Conservation (phyloP, 1,139 yeast genomes). For the Scheffersomyces insectosa region DNA sequence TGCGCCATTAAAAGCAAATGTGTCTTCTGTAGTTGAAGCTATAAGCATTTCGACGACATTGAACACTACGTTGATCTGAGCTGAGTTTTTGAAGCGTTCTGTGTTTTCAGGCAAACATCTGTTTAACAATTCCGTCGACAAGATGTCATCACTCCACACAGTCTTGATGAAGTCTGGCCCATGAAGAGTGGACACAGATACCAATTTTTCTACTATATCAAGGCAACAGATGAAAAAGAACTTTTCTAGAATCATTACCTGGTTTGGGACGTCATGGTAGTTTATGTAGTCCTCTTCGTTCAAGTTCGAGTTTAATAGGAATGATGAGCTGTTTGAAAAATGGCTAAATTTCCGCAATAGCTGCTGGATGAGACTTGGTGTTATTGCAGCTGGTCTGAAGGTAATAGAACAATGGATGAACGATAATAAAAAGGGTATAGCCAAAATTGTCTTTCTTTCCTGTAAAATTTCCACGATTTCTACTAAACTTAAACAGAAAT, state of each 20-base stretch:
- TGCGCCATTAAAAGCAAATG: conserved; percentile 24
- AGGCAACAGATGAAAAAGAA: conserved; percentile 50
- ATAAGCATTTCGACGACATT: conserved; percentile 42
- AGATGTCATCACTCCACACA: conserved; percentile 26
- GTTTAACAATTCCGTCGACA: conserved; percentile 24
- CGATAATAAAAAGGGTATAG: conserved; percentile 58
- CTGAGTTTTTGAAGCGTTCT: conserved; percentile 36
- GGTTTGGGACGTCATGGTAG: conserved; percentile 39
- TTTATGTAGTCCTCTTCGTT: conserved; percentile 37
- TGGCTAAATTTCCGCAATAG: conserved; percentile 20
- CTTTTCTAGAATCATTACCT: conserved; percentile 48
- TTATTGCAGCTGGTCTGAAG: conserved; percentile 60
- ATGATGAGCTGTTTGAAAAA: conserved; percentile 21
- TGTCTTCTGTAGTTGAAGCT: conserved; percentile 36
- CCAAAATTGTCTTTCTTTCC: conserved; percentile 23
- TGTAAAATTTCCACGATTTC: conserved; percentile 30
- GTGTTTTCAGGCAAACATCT: conserved; percentile 40
- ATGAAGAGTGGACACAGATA: conserved; percentile 25
- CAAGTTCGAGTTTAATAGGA: conserved; percentile 27
- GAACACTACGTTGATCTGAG: conserved; percentile 41
- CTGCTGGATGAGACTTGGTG: conserved; percentile 24
- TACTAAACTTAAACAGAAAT: conserved; percentile 42
- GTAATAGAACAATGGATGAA: conserved; percentile 52
- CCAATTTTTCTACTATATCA: conserved; percentile 53
- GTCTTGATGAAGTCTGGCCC: conserved; percentile 19